Evolutionary conservation across 768 basidiomycete species (phyloP).

Genomic region (Boletus rex-veris): DNA sequence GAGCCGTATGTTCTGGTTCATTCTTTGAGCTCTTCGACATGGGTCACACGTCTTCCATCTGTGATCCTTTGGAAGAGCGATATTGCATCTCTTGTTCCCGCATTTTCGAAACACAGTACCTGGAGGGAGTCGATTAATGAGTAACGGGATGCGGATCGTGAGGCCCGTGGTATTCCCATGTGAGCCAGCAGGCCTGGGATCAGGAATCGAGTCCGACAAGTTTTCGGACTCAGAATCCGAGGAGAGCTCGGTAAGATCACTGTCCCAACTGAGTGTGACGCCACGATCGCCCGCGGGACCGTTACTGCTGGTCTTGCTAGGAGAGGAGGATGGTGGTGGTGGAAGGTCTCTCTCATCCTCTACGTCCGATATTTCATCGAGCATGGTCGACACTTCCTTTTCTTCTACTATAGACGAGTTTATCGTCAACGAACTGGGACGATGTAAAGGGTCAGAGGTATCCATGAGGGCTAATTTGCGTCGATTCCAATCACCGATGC

Average conservation of each 20-base stretch:
- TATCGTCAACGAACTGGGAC: background rate
- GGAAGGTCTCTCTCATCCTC: background rate
- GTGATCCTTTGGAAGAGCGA: constrained; percentile 31
- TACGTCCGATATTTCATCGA: background rate
- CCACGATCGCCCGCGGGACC: background rate
- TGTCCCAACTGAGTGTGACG: constrained; percentile 16
- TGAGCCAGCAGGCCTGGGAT: background rate
- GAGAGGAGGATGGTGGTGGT: background rate
- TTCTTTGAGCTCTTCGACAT: constrained; percentile 37
- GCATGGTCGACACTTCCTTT: background rate
- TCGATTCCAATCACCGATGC: constrained; percentile 18
- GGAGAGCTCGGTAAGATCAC: constrained; percentile 23
- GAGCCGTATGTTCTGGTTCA: constrained; percentile 34
- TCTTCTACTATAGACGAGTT: background rate
- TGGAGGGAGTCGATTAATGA: constrained; percentile 14
- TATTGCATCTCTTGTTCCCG: constrained; percentile 33
- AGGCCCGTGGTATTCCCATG: background rate
- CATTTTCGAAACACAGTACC: constrained; percentile 26
- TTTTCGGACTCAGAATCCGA: constrained; percentile 11
- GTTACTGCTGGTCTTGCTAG: background rate
- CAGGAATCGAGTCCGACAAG: background rate
- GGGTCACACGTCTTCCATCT: constrained; percentile 43
- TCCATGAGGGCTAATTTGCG: background rate
- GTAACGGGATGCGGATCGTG: constrained; percentile 25
- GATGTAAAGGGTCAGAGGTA: background rate